Evolutionary conservation across 2,329 filamentous ascomycete species (phyloP).

Genomic region (Stachybotrys elegans): DNA sequence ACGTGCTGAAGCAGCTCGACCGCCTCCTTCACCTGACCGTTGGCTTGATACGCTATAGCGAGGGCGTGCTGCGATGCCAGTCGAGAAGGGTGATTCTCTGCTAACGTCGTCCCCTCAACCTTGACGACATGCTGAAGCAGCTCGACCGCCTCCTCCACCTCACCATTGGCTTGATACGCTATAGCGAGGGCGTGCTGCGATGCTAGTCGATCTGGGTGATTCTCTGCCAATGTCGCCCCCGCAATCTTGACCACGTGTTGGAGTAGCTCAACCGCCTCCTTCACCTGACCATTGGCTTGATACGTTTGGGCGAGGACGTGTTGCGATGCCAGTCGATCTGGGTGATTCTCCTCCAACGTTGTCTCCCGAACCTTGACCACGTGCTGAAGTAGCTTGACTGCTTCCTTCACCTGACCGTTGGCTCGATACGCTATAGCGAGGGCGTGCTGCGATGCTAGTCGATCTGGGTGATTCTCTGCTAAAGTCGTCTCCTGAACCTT

Average conservation of each 20-base stretch:
- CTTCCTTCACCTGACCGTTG: too few relatives aligned
- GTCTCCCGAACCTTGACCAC: too few relatives aligned
- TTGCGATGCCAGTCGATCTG: background rate
- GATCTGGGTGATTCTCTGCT: too few relatives aligned
- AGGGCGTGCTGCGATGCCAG: constrained; percentile 1
- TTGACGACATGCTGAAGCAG: constrained; percentile 1
- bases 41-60: background rate
- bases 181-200: constrained; percentile 1
- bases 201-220: background rate
- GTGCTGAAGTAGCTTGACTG: too few relatives aligned
- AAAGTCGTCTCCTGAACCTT: too few relatives aligned
- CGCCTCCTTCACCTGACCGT: constrained; percentile 2
- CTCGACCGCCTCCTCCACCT: constrained; percentile 1
- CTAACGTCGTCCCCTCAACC: background rate
- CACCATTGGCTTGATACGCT: constrained; percentile 2
- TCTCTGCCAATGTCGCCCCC: background rate
- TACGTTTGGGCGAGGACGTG: background rate
- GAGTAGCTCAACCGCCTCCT: constrained; percentile 1
- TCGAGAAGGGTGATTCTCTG: background rate
- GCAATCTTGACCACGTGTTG: constrained; percentile 1
- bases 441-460: too few relatives aligned
- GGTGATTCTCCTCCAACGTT: constrained; percentile 4
- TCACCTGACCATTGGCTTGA: accelerated
- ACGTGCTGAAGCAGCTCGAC: background rate
- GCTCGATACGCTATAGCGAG: too few relatives aligned